Conservation (phyloP, 345 rosid genomes). For the Salix dunnii region DNA sequence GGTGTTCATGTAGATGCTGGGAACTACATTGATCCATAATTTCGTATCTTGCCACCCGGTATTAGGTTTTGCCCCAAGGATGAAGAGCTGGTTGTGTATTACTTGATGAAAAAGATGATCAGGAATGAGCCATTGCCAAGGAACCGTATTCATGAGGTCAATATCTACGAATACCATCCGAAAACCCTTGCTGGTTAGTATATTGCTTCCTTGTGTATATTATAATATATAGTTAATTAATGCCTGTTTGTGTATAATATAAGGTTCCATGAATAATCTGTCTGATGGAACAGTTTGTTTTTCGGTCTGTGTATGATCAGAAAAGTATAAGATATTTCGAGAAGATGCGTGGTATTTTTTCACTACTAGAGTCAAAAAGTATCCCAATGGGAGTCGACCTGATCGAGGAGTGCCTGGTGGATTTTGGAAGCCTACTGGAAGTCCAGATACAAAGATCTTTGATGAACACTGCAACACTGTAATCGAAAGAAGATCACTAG, state of each 20-base stretch:
- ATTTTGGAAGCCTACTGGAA: too few species aligned
- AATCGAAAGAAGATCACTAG: too few species aligned
- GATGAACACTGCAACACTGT: too few species aligned
- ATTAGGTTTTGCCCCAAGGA: not conserved
- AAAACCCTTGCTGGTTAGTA: not conserved
- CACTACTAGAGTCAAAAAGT: slow-evolving; percentile 2
- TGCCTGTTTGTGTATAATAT: too few species aligned
- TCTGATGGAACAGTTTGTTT: not conserved
- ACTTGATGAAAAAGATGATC: not conserved
- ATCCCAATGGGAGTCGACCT: too few species aligned
- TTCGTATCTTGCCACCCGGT: not conserved
- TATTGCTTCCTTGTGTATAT: too few species aligned
- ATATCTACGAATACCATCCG: not conserved
- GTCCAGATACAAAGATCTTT: too few species aligned
- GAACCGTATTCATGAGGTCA: not conserved
- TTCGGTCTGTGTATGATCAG: not conserved
- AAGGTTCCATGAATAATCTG: not conserved
- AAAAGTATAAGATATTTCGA: not conserved
- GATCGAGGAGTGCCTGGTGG: too few species aligned
- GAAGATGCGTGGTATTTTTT: slow-evolving; percentile 11
- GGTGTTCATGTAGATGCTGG: too few species aligned
- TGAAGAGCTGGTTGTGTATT: not conserved
- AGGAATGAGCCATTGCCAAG: not conserved
- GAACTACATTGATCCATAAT: not conserved
- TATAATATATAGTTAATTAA: too few species aligned